Evolutionary conservation across 2,329 filamentous ascomycete genomes (phyloP), one percentile per base, ranked within the genome.

Genomic region (Chaetomiaceae sp.): DNA sequence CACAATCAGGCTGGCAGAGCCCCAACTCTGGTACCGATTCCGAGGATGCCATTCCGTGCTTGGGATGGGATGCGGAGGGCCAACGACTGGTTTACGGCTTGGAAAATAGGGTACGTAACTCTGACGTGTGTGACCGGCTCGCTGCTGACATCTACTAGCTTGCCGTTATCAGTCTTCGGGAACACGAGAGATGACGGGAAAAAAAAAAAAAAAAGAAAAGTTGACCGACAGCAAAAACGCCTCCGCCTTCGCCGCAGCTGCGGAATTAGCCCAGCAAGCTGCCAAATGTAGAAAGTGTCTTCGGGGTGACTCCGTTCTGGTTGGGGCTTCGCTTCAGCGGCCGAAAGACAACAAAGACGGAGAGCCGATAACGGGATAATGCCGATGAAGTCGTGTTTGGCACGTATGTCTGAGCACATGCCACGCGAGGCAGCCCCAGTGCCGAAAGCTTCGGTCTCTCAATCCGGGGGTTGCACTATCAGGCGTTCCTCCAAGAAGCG

Each of bases 31-130:
- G 74, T 32, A 71, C 73, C 6, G 77, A 79, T 21, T 64, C 71
- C 0, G 80, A 83, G 20, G 81, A 84, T 40, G 81, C 84, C 41
- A 77, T 79, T 55, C 79, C 84, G 60, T 84, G 79, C 51, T 64
- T 85, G 16, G 77, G 76, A 58, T 86, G 82, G 82, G 81, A 85
- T 66, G 72, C 76, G 4, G 76, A 76, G 46, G 82, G 82, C 5
- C 76, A 81, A 57, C 83, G 80, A 61, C 69, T 86, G 53, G 82
- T 82, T 0, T 85, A 84, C 64, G 82, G 81, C 14, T 77, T 79
- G 5, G 84, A 83, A 61, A 84, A 77, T 61, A 71, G 78, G 64
- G 81, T 85, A 74, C 66, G 81, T 76, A 16, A 50, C 5, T 5
- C 23, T 20, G n/a, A n/a, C 10, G 13, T 13, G 7, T 1, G 13